Percentiles rank a stretch among this genome's conserved stretches.
phyloP scores from a whole-genome alignment of 1,139 yeast species.

The Geotrichum cucujoidarum region DNA sequence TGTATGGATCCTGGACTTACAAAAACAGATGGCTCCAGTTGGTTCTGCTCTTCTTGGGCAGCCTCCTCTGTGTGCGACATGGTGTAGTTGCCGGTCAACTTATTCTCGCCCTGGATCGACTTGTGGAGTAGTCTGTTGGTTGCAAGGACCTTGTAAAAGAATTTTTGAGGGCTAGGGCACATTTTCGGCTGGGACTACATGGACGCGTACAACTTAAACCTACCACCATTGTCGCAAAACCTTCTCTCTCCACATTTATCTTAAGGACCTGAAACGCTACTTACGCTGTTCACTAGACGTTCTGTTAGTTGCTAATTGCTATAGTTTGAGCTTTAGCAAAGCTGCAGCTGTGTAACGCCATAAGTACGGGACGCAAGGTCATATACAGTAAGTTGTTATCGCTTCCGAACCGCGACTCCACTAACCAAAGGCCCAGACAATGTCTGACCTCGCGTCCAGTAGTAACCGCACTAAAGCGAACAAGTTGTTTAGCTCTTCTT shows the following conservation, averaged over 20 bases:
- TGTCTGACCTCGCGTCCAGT: slow-evolving; percentile 15
- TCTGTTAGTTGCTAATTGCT: too few species aligned
- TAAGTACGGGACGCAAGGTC: slow-evolving; percentile 6
- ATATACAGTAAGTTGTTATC: slow-evolving; percentile 2
- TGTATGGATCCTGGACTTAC: neutral
- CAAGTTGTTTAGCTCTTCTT: neutral
- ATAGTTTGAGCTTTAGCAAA: too few species aligned
- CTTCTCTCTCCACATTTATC: neutral
- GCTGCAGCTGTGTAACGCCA: too few species aligned
- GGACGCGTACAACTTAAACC: neutral
- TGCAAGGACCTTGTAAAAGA: neutral
- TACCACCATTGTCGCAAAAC: neutral
- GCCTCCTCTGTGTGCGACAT: neutral
- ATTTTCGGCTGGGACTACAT: neutral
- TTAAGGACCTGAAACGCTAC: too few species aligned
- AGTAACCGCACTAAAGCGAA: neutral
- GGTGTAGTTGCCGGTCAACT: too few species aligned
- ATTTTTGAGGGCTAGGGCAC: neutral
- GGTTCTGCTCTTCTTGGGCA: neutral
- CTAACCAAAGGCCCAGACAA: neutral
- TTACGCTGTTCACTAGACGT: too few species aligned
- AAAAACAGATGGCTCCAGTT: slow-evolving; percentile 1
- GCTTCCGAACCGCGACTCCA: neutral
- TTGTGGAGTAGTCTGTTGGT: neutral
- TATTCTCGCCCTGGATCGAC: too few species aligned